These are phyloP conservation scores for Lactarius sanguifluus DNA, from an alignment of 768 basidiomycete genomes.

Conservation along the genomic window DNA sequence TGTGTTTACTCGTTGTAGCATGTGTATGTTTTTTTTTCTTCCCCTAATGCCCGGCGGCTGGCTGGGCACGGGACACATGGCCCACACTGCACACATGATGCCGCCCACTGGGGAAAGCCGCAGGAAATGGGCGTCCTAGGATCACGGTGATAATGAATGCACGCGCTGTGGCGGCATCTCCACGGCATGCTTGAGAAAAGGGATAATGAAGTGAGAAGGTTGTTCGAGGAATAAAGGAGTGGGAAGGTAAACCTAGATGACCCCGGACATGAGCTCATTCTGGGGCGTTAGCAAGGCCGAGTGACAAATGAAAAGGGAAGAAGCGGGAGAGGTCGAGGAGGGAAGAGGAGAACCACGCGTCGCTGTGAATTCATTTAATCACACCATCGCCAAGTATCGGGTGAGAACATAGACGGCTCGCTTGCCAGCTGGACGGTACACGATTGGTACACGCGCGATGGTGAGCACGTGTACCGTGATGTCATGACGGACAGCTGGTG, in stretches of 20 bases:
- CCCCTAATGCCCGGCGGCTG: neutral
- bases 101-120: neutral
- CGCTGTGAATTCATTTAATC: neutral
- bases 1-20: neutral
- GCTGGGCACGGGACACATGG: neutral
- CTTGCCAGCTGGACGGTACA: slow-evolving; percentile 3
- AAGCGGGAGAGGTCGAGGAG: neutral
- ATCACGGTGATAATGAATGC: slow-evolving; percentile 9
- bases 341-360: neutral
- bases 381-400: slow-evolving; percentile 1
- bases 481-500: neutral
- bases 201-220: neutral
- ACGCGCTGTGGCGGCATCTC: neutral
- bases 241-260: neutral
- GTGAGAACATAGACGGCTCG: neutral
- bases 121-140: slow-evolving; percentile 15
- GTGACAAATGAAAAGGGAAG: neutral
- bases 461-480: slow-evolving; percentile 12
- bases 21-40: neutral
- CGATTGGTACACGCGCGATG: neutral
- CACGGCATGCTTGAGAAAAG: neutral
- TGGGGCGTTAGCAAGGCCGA: slow-evolving; percentile 7
- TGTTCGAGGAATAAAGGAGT: slow-evolving; percentile 1
- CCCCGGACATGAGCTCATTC: slow-evolving; percentile 24
- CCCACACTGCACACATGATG: neutral